Conservation (phyloP, 768 basidiomycete species). For the Boletus sp. region DNA sequence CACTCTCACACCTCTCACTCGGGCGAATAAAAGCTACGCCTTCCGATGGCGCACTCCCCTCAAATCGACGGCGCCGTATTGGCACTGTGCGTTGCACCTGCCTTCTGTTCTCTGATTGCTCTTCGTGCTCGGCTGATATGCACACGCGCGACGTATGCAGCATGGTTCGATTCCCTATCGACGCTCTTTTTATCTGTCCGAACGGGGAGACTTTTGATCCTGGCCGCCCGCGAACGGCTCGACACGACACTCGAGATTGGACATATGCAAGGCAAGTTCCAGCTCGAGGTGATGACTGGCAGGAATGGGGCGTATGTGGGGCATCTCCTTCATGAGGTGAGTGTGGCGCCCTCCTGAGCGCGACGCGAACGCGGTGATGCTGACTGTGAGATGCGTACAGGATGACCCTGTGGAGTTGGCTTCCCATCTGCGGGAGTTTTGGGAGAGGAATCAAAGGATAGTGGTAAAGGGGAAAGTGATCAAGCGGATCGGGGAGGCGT, state of each 20-base stretch:
- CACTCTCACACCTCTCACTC: conserved; percentile 27
- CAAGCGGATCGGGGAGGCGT: conserved; percentile 55
- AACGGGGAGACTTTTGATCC: conserved; percentile 80
- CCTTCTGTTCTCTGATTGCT: not conserved
- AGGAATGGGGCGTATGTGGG: conserved; percentile 61
- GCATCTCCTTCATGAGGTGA: conserved; percentile 91
- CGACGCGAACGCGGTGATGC: not conserved
- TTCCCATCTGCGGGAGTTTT: conserved; percentile 82
- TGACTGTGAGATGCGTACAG: conserved; percentile 36
- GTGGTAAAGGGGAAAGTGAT: conserved; percentile 49
- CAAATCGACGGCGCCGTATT: conserved; percentile 81
- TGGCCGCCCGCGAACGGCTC: conserved; percentile 90
- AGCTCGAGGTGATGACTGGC: conserved; percentile 69
- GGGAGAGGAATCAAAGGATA: conserved; percentile 79
- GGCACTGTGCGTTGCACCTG: conserved; percentile 60
- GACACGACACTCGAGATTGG: conserved; percentile 95
- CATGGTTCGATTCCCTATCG: conserved; percentile 89
- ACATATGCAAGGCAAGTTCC: conserved; percentile 96
- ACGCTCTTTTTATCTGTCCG: conserved; percentile 71
- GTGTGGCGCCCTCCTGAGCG: conserved; percentile 15
- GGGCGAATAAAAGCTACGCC: conserved; percentile 19
- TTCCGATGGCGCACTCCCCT: conserved; percentile 86
- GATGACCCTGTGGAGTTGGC: conserved; percentile 84
- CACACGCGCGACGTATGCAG: conserved; percentile 37
- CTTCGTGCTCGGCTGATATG: conserved; percentile 1